Evolutionary conservation across 106 monocot species (phyloP).

Genomic region (Platanthera guangdongensis): DNA sequence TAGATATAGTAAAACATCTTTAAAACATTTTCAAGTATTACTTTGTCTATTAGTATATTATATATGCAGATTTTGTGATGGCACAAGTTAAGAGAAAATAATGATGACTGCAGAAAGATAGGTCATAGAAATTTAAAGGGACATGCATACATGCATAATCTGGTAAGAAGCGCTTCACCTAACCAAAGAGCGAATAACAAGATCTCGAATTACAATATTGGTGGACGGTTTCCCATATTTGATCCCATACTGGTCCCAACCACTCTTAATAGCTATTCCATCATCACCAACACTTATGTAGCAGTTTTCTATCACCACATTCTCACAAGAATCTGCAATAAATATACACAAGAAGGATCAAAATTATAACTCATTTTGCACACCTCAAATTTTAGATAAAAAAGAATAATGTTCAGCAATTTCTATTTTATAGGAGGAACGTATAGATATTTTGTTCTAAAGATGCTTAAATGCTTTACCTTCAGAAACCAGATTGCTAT

Average conservation of each 20-base stretch:
- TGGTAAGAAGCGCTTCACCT: conserved; percentile 32
- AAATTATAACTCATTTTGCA: background rate
- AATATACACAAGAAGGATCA: background rate
- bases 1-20: background rate
- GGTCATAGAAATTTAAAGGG: background rate
- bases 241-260: conserved; percentile 79
- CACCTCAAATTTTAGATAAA: background rate
- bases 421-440: background rate
- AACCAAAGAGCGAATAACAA: conserved; percentile 43
- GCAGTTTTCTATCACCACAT: conserved; percentile 64
- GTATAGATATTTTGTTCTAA: background rate
- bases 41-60: background rate
- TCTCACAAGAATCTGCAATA: conserved; percentile 60
- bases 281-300: conserved; percentile 76
- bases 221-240: conserved; percentile 50
- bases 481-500: background rate
- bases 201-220: conserved; percentile 58
- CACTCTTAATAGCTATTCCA: conserved; percentile 78
- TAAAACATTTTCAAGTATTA: background rate
- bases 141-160: background rate
- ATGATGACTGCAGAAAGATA: background rate
- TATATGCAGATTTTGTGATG: background rate
- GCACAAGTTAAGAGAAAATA: background rate
- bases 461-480: background rate
- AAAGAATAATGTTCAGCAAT: background rate